Conservation (phyloP, 1,139 yeast species). For the Wickerhamiella pararugosa region DNA sequence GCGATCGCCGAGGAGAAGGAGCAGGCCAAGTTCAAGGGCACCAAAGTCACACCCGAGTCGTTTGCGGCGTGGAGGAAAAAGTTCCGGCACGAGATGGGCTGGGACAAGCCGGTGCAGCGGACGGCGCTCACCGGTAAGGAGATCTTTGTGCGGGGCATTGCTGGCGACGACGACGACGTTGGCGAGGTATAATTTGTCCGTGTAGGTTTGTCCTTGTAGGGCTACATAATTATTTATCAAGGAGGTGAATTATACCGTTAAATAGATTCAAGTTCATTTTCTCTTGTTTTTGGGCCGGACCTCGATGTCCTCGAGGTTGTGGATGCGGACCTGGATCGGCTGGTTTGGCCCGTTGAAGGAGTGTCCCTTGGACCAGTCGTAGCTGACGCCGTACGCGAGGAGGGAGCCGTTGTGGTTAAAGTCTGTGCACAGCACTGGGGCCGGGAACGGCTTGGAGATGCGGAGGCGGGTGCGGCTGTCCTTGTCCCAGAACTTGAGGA, state of each 20-base stretch:
- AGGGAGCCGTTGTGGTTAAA: constrained; percentile 77
- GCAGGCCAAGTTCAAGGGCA: constrained; percentile 59
- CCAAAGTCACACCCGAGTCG: constrained; percentile 62
- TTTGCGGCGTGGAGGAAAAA: constrained; percentile 53
- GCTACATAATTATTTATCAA: no score
- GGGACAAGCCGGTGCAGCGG: constrained; percentile 36
- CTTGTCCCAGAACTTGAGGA: constrained; percentile 93
- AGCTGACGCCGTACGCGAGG: constrained; percentile 83
- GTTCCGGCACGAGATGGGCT: constrained; percentile 31
- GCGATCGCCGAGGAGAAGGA: constrained; percentile 47
- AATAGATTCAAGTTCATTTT: no score
- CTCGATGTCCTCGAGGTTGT: constrained; percentile 75
- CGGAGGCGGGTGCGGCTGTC: constrained; percentile 80
- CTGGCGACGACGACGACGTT: constrained; percentile 41
- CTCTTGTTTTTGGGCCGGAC: constrained; percentile 30
- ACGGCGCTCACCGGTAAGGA: constrained; percentile 62
- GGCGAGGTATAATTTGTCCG: constrained; percentile 22
- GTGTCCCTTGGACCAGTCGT: constrained; percentile 85
- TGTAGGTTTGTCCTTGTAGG: no score
- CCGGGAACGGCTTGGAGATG: constrained; percentile 59
- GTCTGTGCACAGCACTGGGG: constrained; percentile 53
- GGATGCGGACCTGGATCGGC: constrained; percentile 66
- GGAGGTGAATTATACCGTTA: no score
- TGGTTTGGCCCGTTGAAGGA: constrained; percentile 60
- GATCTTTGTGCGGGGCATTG: constrained; percentile 80